These are phyloP conservation scores for Ensete glaucum DNA, from an alignment of 176 grass and related monocot species.

Conservation along the genomic window DNA sequence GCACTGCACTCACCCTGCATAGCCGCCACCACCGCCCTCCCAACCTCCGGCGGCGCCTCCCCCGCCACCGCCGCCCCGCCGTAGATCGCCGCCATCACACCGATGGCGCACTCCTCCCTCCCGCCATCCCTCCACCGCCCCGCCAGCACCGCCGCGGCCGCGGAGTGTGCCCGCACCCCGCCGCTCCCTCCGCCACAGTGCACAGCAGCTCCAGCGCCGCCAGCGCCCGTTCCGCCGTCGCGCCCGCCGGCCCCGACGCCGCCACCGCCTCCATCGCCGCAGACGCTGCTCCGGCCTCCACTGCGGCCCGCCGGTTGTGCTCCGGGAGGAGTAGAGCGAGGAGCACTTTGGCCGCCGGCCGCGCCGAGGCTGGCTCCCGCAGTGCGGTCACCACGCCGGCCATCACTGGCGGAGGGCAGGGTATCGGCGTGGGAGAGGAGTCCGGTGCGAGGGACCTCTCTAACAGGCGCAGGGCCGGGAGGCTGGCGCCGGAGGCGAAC, in stretches of 20 bases:
- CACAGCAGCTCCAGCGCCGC: constrained; percentile 82
- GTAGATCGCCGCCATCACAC: constrained; percentile 72
- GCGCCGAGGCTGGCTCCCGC: constrained; percentile 39
- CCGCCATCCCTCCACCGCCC: constrained; percentile 51
- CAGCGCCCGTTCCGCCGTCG: constrained; percentile 76
- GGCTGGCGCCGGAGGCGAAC: constrained; percentile 44
- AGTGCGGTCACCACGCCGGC: constrained; percentile 46
- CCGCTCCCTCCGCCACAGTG: constrained; percentile 49
- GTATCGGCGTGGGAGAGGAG: constrained; percentile 1
- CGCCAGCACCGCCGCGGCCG: constrained; percentile 36
- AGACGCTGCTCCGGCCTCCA: constrained; percentile 50
- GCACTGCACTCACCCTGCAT: constrained; percentile 92
- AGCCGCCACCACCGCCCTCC: constrained; percentile 62
- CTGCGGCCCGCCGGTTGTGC: constrained; percentile 37
- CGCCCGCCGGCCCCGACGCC: constrained; percentile 48
- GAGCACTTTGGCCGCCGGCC: constrained; percentile 54
- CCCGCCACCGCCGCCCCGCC: neutral
- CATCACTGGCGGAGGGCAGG: constrained; percentile 33
- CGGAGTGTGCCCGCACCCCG: constrained; percentile 35
- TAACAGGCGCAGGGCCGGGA: constrained; percentile 34
- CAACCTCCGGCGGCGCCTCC: constrained; percentile 54
- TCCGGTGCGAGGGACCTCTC: constrained; percentile 42
- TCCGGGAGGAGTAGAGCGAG: constrained; percentile 51
- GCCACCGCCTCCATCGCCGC: constrained; percentile 61
- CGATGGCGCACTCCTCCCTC: constrained; percentile 80